These are phyloP conservation scores for Dioscorea dumetorum DNA, from an alignment of 106 monocot genomes.

Conservation along the genomic window DNA sequence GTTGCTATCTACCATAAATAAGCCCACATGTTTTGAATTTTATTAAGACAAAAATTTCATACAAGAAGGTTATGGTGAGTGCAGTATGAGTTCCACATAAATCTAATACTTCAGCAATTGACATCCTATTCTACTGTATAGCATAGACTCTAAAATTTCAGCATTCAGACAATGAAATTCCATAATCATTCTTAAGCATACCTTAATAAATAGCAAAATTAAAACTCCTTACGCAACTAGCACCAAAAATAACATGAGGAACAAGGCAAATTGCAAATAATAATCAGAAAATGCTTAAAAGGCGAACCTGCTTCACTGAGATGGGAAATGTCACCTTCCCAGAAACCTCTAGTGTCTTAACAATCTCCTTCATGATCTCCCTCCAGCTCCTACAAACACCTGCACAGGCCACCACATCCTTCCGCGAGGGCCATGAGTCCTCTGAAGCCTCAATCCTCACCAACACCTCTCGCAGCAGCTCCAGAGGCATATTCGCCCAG, in stretches of 20 bases:
- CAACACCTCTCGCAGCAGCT: conserved; percentile 78
- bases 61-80: too few species aligned
- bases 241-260: not conserved
- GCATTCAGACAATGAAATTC: not conserved
- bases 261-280: not conserved
- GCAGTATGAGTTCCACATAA: too few species aligned
- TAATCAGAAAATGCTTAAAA: not conserved
- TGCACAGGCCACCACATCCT: conserved; percentile 78
- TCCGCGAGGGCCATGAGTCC: conserved; percentile 56
- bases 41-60: too few species aligned
- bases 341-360: conserved; percentile 65
- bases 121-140: too few species aligned
- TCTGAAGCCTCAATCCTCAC: conserved; percentile 69
- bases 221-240: not conserved
- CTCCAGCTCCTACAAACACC: conserved; percentile 94
- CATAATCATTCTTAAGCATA: not conserved
- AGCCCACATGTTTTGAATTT: too few species aligned
- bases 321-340: conserved; percentile 79
- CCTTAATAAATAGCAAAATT: not conserved
- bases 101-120: too few species aligned
- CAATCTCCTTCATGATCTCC: conserved; percentile 84
- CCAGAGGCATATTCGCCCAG: conserved; percentile 79
- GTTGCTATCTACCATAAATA: too few species aligned
- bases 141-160: not conserved
- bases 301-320: conserved; percentile 75